Evolutionary conservation across 495 filamentous ascomycete genomes (phyloP), one percentile per base, ranked within the genome.

Genomic region (Penicillium antarcticum): DNA sequence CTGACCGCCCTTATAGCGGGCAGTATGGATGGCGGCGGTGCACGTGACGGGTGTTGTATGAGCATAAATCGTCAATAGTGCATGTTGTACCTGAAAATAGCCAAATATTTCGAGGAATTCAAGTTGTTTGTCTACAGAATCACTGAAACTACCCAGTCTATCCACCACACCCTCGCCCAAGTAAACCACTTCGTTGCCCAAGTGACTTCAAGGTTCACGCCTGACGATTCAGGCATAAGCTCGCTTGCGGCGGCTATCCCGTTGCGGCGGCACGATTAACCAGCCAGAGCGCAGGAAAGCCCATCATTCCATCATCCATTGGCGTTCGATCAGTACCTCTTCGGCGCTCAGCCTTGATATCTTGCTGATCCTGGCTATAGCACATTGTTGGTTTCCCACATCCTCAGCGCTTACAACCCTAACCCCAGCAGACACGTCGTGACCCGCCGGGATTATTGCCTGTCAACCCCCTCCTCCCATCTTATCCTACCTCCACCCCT

Each of bases 201-300:
- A 29, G 32, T 11, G 13, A 42, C 42, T 37, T 41, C 5, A 5
- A 43, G n/a, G 23, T 42, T 14, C 1, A 3, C 55, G 49, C 66
- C 64, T 67, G 44, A 62, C 14, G 4, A 8, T 29, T 55, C 45
- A 64, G 65, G 65, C 59, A 60, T 7, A 48, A 45, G 48, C 57
- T 72, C 70, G 70, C 69, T 73, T 72, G 61, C 62, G 60, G 73
- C 73, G 73, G 60, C 66, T 76, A 73, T 69, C 70, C 64, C 58
- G 58, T 72, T 73, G 72, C 70, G 66, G 68, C 70, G 72, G 68
- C 68, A 72, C 56, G 63, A 66, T 29, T 61, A 69, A 68, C 72
- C 70, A 75, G 61, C 66, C 70, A 72, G 68, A 68, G 57, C 52
- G 62, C 69, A 68, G 65, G 60, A 73, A 71, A 66, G 65, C 63